Evolutionary conservation across 345 rosid species (phyloP), one percentile per base, ranked within the genome.

Genomic region (Limnanthes douglasii): DNA sequence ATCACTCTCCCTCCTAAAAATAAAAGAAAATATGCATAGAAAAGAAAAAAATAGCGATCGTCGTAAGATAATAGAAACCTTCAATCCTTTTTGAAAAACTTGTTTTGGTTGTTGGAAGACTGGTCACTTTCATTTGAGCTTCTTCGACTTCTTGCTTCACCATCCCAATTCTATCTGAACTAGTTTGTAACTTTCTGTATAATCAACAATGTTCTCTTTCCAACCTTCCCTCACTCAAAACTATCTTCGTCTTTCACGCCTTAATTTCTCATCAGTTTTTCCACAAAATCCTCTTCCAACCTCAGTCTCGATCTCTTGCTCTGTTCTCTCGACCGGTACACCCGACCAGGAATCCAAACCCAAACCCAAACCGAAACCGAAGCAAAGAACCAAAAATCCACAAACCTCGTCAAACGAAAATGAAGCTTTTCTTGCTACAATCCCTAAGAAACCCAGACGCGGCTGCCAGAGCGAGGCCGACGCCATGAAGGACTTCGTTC

Each of bases 381-480:
- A 4, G 27, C 59, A n/a, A n/a, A n/a, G n/a, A n/a, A n/a, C 18
- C 48, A 10, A 24, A 54, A 24, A 33, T 14, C 21, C 58, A 6
- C 15, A 26, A 18, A 51, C 33, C 34, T 56, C 44, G 9, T 32
- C 23, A 35, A 6, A 39, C 19, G 26, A 19, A 11, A 39, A 24
- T 17, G 46, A 43, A 4, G 39, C 38, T 33, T 65, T 69, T 32
- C 78, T 65, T 6, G 46, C 60, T 3, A 72, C 56, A 18, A 62
- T 39, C 25, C 81, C 78, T 1, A 61, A 64, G 59, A 73, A 68
- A 63, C 31, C 76, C 16, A 62, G 73, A 58, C 85, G 83, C 2
- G 95, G 86, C 6, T 71, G 84, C 12, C 64, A 62, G 53, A 75
- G 81, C 57, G 97, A 88, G 39, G 77, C 95, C 1, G 84, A 33